Base-by-base conservation (phyloP, 1,139 yeast species). In the Geotrichum restrictum region DNA sequence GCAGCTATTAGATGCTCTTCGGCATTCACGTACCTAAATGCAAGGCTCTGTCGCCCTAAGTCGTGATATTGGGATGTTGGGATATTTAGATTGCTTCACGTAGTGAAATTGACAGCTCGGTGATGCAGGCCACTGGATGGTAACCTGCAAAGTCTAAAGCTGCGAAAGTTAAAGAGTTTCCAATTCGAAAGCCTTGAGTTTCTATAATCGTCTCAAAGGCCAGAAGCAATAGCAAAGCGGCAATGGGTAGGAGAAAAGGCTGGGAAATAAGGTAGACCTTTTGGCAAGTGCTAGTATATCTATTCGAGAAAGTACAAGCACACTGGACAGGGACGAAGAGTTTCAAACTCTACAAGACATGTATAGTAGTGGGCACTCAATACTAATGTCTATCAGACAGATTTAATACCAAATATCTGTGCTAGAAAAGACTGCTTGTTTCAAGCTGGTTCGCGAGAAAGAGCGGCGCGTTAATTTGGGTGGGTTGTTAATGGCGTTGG, bases 101-200 rank as follows among this genome's bases (percentile, higher is more conserved):
- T 24, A 24, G 29, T 41, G 18, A 41, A 41, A 27, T 24, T 24
- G 29, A 24, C 29, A 24, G 29, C 29, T 24, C 29, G 29, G 8
- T 29, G 24, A 42, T 37, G 45, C 45, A 42, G 37, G 45, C 44
- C 37, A 31, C 37, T 29, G 42, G 49, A 46, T 21, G 49, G 49
- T 37, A 39, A 46, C 49, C 49, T 18, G 37, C 43, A 46, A 42
- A 36, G 37, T 45, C 32, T 21, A 24, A 44, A 22, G 19, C 31
- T 13, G 27, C 18, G n/a, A 38, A n/a, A 38, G 14, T 5, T 24
- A 24, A 24, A 8, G 5, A 8, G 7, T 24, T 8, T 24, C 5
- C 29, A 24, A 24, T 24, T 24, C 8, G 5, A 5, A 8, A 24
- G 29, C 7, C 29, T 24, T 24, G 29, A 5, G 29, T 5, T 24